Evolutionary conservation across 2,329 filamentous ascomycete genomes (phyloP), one percentile per base, ranked within the genome.

Genomic region (Phyllosticta paracitricarpa): DNA sequence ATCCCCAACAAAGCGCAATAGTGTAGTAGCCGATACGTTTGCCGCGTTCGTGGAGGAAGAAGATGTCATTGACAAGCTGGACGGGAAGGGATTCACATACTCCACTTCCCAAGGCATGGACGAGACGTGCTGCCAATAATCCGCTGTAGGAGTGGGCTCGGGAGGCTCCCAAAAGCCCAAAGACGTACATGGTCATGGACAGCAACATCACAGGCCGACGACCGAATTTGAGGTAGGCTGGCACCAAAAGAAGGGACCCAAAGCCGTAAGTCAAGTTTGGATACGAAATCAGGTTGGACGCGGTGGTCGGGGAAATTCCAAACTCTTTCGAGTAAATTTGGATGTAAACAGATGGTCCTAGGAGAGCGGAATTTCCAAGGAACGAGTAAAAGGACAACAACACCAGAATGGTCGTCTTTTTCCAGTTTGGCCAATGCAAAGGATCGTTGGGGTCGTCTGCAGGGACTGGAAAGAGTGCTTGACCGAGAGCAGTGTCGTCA

Each of bases 371-470:
- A 68, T 83, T 84, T 1, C 82, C 82, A 26, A 85, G 75, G 68
- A 85, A 85, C 0, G 82, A 84, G 66, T 84, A 85, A 1, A 79
- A 63, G 3, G 80, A 78, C 63, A 79, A 79, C 57, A 83, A 76
- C 40, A 82, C 68, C 9, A 85, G 72, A 55, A 86, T 85, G 67
- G 78, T 74, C 1, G 75, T 78, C 70, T 85, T 85, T 73, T 83
- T 85, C 65, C 72, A 76, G 28, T 71, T 73, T 1, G 80, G 68
- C 83, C 83, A 85, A 68, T 79, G 79, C 9, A 84, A 74, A 7
- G 83, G 83, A 67, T 85, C 82, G 63, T 85, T 85, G 1, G 83
- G 83, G 65, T 85, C 82, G 60, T 83, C 78, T 1, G 82, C 80
- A 1, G 83, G 83, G 0, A 85, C 82, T 1, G 83, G 83, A 65